A percentile compares a stretch with the other conserved stretches of the same genome.
phyloP scores from a whole-genome alignment of 2,329 filamentous ascomycete genomes.

The Blastomyces silverae region DNA sequence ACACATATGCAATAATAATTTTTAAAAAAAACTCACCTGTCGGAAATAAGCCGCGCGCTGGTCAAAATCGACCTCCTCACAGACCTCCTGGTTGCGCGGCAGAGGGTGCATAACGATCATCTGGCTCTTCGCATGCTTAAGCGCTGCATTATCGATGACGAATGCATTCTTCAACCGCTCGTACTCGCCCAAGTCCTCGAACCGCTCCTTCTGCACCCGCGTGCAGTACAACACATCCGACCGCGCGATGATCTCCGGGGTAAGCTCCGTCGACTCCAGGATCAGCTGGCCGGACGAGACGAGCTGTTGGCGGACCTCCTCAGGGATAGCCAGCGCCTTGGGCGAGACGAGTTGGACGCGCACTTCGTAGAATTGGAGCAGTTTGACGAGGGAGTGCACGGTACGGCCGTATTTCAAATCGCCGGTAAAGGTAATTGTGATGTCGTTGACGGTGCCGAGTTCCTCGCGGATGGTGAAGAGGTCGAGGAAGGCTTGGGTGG shows the following conservation, averaged over 20 bases:
- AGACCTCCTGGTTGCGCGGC: slow-evolving; percentile 86
- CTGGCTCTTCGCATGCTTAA: slow-evolving; percentile 84
- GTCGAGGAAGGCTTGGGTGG: slow-evolving; percentile 94
- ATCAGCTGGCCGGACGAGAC: slow-evolving; percentile 68
- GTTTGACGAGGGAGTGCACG: slow-evolving; percentile 88
- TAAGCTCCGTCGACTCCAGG: slow-evolving; percentile 68
- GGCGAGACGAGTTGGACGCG: slow-evolving; percentile 88
- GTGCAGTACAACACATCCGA: slow-evolving; percentile 97
- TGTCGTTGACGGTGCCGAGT: slow-evolving; percentile 84
- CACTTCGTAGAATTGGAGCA: slow-evolving; percentile 93
- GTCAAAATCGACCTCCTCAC: slow-evolving; percentile 95
- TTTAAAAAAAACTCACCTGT: slow-evolving; percentile 65
- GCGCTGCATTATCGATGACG: slow-evolving; percentile 79
- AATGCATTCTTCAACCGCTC: slow-evolving; percentile 83
- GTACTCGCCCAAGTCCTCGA: slow-evolving; percentile 72
- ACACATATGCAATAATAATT: not conserved
- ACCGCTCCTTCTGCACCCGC: slow-evolving; percentile 91
- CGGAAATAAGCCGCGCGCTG: slow-evolving; percentile 95
- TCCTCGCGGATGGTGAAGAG: slow-evolving; percentile 98
- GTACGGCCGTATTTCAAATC: slow-evolving; percentile 90
- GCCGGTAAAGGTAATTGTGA: slow-evolving; percentile 93
- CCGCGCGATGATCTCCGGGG: slow-evolving; percentile 73
- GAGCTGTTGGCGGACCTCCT: slow-evolving; percentile 65
- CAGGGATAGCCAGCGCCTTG: slow-evolving; percentile 67
- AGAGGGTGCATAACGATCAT: slow-evolving; percentile 96